These are phyloP conservation scores for Ascosphaera aggregata DNA, from an alignment of 2,329 filamentous ascomycete genomes.

Conservation along the genomic window DNA sequence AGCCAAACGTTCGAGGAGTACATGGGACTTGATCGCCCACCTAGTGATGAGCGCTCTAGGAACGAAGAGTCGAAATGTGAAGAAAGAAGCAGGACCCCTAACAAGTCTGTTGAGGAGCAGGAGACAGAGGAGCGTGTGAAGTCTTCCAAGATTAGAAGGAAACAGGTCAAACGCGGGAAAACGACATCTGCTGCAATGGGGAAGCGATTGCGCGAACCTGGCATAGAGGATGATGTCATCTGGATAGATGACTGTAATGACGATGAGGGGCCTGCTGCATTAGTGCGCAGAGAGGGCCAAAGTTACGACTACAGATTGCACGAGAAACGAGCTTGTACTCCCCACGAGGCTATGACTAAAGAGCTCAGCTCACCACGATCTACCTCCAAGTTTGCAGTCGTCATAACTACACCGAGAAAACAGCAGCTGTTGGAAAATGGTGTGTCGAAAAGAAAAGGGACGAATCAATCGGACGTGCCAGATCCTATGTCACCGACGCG, in stretches of 20 bases:
- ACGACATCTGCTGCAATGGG: slow-evolving; percentile 13
- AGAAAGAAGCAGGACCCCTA: not conserved
- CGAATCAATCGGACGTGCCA: not conserved
- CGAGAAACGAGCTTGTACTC: not conserved
- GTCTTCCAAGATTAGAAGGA: slow-evolving; percentile 13
- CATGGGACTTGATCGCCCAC: not conserved
- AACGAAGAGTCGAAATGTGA: not conserved
- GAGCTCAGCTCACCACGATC: not conserved
- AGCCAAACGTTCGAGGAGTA: slow-evolving; percentile 5
- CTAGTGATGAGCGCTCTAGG: not conserved
- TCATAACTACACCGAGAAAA: not conserved
- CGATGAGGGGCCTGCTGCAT: slow-evolving; percentile 8
- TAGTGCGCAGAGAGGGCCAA: slow-evolving; percentile 1
- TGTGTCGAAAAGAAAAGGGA: not conserved
- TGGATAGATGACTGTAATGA: slow-evolving; percentile 12
- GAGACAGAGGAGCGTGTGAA: not conserved
- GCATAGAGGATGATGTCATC: slow-evolving; percentile 18
- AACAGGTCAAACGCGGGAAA: slow-evolving; percentile 22
- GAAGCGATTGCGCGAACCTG: slow-evolving; percentile 11
- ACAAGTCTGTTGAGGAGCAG: not conserved
- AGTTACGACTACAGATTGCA: not conserved
- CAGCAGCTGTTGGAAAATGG: not conserved
- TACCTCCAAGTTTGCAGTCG: not conserved
- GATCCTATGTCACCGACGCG: not conserved
- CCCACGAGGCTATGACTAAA: not conserved